Conservation (phyloP, 768 basidiomycete genomes). For the Suillus alpinus region DNA sequence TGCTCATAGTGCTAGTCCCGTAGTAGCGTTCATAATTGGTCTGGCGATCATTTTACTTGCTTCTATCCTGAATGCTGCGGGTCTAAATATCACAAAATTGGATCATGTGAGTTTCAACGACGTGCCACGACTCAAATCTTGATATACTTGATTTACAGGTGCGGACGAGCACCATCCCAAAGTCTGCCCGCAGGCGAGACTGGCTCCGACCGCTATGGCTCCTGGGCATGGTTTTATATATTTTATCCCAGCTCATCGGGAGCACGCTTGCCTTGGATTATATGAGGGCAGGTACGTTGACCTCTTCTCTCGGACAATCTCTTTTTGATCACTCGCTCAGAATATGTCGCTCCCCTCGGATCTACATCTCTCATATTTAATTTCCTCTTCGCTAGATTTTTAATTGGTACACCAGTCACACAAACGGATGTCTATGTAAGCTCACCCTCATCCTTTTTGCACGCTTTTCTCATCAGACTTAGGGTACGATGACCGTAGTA, state of each 20-base stretch:
- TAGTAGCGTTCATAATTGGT: constrained; percentile 78
- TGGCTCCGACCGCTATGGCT: constrained; percentile 88
- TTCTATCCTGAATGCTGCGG: constrained; percentile 85
- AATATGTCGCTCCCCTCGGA: constrained; percentile 96
- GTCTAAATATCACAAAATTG: constrained; percentile 92
- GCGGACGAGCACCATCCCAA: constrained; percentile 73
- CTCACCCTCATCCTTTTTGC: constrained; percentile 6
- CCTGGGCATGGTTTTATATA: constrained; percentile 91
- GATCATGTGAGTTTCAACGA: constrained; percentile 65
- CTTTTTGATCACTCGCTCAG: constrained; percentile 34
- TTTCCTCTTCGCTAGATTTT: constrained; percentile 88
- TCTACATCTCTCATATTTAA: constrained; percentile 95
- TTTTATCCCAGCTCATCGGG: constrained; percentile 84
- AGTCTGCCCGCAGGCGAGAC: constrained; percentile 67
- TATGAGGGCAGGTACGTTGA: constrained; percentile 70
- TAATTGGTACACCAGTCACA: constrained; percentile 84
- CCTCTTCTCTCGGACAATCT: constrained; percentile 1
- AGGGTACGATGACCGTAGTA: constrained; percentile 84
- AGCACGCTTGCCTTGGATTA: constrained; percentile 85
- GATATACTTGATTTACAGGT: constrained; percentile 41
- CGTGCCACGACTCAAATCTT: background rate
- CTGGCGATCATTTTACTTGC: constrained; percentile 81
- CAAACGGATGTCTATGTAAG: constrained; percentile 78
- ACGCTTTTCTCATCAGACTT: constrained; percentile 1
- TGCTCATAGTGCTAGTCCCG: constrained; percentile 49